phyloP scores from a whole-genome alignment of 192 early-diverging fungal species.

The Spinellus fusiger region DNA sequence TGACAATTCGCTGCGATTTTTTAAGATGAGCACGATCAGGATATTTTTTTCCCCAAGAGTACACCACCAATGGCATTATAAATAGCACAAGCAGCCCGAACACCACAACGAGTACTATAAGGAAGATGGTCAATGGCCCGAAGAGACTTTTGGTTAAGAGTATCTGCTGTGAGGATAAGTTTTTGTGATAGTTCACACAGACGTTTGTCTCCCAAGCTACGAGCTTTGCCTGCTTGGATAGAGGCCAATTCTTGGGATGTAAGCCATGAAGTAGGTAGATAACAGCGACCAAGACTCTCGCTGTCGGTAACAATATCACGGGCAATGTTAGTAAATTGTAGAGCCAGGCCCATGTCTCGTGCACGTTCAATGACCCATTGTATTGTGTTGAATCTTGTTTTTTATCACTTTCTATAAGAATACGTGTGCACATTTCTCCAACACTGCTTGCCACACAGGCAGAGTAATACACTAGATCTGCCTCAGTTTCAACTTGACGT shows the following conservation, averaged over 20 bases:
- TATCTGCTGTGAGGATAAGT: slow-evolving; percentile 24
- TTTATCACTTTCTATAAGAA: slow-evolving; percentile 10
- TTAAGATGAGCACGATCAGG: slow-evolving; percentile 31
- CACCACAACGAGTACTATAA: slow-evolving; percentile 24
- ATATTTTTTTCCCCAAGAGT: slow-evolving; percentile 27
- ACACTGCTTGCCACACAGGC: slow-evolving; percentile 34
- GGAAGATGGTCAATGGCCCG: slow-evolving; percentile 33
- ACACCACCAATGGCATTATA: slow-evolving; percentile 38
- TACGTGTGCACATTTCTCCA: slow-evolving; percentile 34
- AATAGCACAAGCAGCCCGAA: slow-evolving; percentile 37
- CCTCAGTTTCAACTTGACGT: slow-evolving; percentile 8
- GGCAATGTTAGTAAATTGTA: slow-evolving; percentile 47
- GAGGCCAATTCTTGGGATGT: neutral
- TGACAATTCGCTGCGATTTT: neutral
- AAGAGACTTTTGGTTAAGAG: slow-evolving; percentile 4
- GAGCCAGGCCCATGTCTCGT: slow-evolving; percentile 31
- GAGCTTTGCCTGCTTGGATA: slow-evolving; percentile 9
- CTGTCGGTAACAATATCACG: slow-evolving; percentile 48
- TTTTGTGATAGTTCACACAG: slow-evolving; percentile 12
- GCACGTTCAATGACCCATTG: slow-evolving; percentile 23
- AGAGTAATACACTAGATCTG: slow-evolving; percentile 24
- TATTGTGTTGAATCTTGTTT: neutral
- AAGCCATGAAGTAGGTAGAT: slow-evolving; percentile 38
- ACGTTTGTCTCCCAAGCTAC: slow-evolving; percentile 10
- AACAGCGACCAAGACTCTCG: slow-evolving; percentile 32